A percentile compares a stretch with the other conserved stretches of the same genome.
phyloP scores from a whole-genome alignment of 2,329 filamentous ascomycete genomes.

The Dactylonectria macrodidyma region DNA sequence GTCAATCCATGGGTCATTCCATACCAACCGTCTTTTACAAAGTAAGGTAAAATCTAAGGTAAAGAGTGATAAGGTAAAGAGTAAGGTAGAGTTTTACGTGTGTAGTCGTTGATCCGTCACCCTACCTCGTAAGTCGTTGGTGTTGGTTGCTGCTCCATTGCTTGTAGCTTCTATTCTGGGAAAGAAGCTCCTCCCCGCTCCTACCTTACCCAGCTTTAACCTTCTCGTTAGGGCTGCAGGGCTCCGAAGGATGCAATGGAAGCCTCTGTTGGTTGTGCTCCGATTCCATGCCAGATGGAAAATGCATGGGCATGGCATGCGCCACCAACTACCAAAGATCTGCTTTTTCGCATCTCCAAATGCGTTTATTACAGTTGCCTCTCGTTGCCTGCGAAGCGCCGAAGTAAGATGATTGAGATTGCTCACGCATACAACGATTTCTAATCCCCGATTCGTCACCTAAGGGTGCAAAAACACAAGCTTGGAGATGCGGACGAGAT shows the following conservation, averaged over 20 bases:
- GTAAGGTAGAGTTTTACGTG: slow-evolving; percentile 4
- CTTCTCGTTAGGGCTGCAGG: slow-evolving; percentile 6
- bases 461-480: not conserved
- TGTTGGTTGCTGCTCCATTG: not conserved
- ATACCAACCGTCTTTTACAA: not conserved
- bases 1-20: not conserved
- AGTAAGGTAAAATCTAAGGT: not conserved
- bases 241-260: slow-evolving; percentile 1
- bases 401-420: not conserved
- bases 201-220: slow-evolving; percentile 1
- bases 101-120: slow-evolving; percentile 1
- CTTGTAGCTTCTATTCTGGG: slow-evolving; percentile 18
- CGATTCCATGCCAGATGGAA: slow-evolving; percentile 4
- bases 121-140: no score
- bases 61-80: not conserved
- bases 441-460: not conserved
- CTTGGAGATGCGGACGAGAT: slow-evolving; percentile 10
- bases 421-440: slow-evolving; percentile 13
- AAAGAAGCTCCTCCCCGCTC: slow-evolving; percentile 12
- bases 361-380: not conserved
- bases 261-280: not conserved
- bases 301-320: not conserved
- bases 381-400: slow-evolving; percentile 1
- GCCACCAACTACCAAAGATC: not conserved
- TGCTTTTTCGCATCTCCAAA: not conserved